Evolutionary conservation across 192 early-diverging fungal species (phyloP), one percentile per base, ranked within the genome.

Genomic region (Geranomyces variabilis): DNA sequence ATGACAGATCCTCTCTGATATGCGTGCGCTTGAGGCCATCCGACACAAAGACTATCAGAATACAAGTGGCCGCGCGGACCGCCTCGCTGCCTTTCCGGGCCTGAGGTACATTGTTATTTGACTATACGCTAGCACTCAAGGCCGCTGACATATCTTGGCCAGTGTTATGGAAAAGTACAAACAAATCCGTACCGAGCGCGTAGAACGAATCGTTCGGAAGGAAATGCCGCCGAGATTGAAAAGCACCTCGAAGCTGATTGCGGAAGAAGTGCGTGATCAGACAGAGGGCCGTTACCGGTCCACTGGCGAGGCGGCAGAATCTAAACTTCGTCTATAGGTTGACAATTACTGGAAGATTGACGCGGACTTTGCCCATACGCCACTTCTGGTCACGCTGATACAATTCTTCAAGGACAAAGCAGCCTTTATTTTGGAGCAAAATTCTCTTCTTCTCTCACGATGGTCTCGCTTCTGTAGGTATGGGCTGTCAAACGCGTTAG

Each of bases 401-500:
- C 63, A 70, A 10, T 86, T 84, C 59, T 84, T 71, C 62, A 65
- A 72, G 33, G 57, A 75, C 22, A 82, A 77, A 59, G 46, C 67
- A 14, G 34, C 69, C 34, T 31, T 66, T n/a, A 19, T 75, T 1
- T 28, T 84, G 4, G 69, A 79, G 51, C 61, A 82, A 62, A 84
- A 80, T 33, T 43, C 71, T 17, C 62, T 86, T 12, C 65, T 86
- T 15, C 41, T 86, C 1, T 83, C 81, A 10, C 64, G 85, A 59
- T 86, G 85, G 85, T 62, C 64, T 43, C 56, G 85, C 24, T 86
- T 86, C 66, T 84, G 85, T 81, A 70, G 60, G 79, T 65, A 34
- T n/a, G 34, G 6, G 24, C 12, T 60, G 29, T n/a, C 29, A 28
- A 44, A 5, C 36, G 7, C 17, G 51, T 53, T 7, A 4, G 3